Evolutionary conservation across 257 asterid genomes (phyloP).

Genomic region (Nicotiana sylvestris): DNA sequence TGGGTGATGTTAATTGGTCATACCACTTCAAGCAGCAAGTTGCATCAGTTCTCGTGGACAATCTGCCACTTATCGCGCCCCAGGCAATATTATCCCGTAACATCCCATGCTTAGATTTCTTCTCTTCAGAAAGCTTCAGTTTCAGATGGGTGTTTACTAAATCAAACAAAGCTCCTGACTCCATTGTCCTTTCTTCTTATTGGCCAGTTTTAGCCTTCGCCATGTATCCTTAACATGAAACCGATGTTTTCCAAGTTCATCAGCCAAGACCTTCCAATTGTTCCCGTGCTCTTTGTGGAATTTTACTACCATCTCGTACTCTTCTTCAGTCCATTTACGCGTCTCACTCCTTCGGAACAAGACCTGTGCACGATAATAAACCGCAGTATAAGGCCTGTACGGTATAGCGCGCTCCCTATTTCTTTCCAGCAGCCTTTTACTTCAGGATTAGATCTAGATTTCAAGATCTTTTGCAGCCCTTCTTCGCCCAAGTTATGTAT

Average conservation of each 20-base stretch:
- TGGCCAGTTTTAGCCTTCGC: conserved; percentile 3
- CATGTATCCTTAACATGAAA: conserved; percentile 13
- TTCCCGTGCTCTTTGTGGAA: background rate
- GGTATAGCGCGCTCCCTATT: conserved; percentile 1
- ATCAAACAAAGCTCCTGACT: conserved; percentile 8
- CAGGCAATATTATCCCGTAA: conserved; percentile 8
- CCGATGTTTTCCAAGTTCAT: conserved; percentile 13
- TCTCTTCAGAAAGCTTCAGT: conserved; percentile 9
- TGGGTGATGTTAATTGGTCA: conserved; percentile 4
- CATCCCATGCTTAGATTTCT: conserved; percentile 6
- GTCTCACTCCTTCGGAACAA: conserved; percentile 6
- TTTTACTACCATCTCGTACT: background rate
- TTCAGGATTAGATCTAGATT: conserved; percentile 8
- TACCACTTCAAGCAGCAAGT: conserved; percentile 9
- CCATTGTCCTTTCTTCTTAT: conserved; percentile 10
- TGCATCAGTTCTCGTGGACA: conserved; percentile 3
- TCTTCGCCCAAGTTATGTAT: conserved; percentile 4
- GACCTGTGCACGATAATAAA: conserved; percentile 9
- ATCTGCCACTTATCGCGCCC: background rate
- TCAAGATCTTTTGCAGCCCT: conserved; percentile 7
- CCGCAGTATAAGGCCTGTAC: background rate
- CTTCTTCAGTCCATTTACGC: conserved; percentile 13
- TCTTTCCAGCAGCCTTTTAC: conserved; percentile 8
- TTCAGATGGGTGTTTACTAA: conserved; percentile 11
- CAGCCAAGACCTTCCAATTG: background rate